These are phyloP conservation scores for Rhododendron williamsianum DNA, from an alignment of 148 eudicot genomes.

Conservation along the genomic window DNA sequence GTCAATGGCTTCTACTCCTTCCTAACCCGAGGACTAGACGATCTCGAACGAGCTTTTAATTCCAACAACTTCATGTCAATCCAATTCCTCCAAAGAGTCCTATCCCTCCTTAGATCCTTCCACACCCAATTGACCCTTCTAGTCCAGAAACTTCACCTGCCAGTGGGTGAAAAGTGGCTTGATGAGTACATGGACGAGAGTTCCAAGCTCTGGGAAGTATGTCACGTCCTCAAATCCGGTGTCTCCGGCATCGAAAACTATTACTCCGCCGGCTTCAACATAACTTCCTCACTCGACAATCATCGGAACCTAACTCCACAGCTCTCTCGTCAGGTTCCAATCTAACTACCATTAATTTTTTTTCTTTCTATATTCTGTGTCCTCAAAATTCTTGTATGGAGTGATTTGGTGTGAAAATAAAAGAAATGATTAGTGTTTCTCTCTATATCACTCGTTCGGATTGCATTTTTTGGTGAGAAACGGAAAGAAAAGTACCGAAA, in stretches of 20 bases:
- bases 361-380: neutral
- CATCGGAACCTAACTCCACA: conserved; percentile 46
- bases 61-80: conserved; percentile 63
- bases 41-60: conserved; percentile 47
- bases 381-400: neutral
- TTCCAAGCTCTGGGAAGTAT: conserved; percentile 67
- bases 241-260: conserved; percentile 54
- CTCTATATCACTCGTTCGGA: neutral
- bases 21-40: conserved; percentile 62
- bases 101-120: conserved; percentile 52
- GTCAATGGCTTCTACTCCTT: conserved; percentile 67
- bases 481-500: neutral
- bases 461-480: neutral
- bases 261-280: conserved; percentile 42
- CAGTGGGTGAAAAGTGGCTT: conserved; percentile 68
- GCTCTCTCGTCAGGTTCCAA: conserved; percentile 53
- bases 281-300: conserved; percentile 41
- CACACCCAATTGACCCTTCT: conserved; percentile 58
- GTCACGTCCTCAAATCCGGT: conserved; percentile 54
- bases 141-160: conserved; percentile 65
- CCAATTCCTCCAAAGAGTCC: conserved; percentile 52
- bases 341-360: neutral
- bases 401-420: too few relatives aligned
- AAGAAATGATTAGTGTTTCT: too few relatives aligned
- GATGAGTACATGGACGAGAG: conserved; percentile 80